phyloP scores from a whole-genome alignment of 352 stramenopile species.

The Phytophthora vignae region DNA sequence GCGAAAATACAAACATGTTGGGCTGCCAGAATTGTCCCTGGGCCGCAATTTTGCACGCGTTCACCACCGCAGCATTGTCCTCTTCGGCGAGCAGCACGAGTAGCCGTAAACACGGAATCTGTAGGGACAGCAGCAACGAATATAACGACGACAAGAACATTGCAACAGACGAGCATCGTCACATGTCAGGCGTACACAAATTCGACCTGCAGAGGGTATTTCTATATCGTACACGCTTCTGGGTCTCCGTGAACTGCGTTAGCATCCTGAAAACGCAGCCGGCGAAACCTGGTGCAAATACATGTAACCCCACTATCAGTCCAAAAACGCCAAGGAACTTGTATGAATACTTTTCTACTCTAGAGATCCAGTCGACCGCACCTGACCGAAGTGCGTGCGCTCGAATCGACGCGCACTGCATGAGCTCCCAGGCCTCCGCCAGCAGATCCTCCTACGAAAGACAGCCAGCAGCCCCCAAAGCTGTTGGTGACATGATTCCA shows the following conservation, averaged over 20 bases:
- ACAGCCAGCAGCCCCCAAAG: neutral
- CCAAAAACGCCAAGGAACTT: neutral
- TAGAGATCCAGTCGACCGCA: conserved; percentile 13
- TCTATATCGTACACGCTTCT: conserved; percentile 58
- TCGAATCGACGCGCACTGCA: conserved; percentile 58
- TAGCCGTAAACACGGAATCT: conserved; percentile 66
- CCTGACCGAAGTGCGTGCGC: conserved; percentile 57
- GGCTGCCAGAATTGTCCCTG: conserved; percentile 79
- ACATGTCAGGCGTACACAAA: conserved; percentile 2
- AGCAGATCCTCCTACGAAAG: conserved; percentile 62
- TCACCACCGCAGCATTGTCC: conserved; percentile 55
- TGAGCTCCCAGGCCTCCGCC: conserved; percentile 56
- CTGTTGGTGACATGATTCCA: neutral
- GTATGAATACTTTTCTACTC: too few relatives aligned
- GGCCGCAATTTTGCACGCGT: conserved; percentile 64
- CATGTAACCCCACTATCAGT: neutral
- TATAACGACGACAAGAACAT: conserved; percentile 3
- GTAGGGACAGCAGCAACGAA: neutral
- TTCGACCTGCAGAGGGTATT: conserved; percentile 1
- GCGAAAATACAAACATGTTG: conserved; percentile 82
- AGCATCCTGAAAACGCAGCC: conserved; percentile 69
- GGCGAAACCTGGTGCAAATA: conserved; percentile 50
- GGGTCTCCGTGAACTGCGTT: conserved; percentile 53
- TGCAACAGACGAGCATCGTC: conserved; percentile 5
- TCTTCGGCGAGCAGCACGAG: conserved; percentile 66